phyloP scores from a whole-genome alignment of 78 protist genomes.

The Andalucia godoyi region DNA sequence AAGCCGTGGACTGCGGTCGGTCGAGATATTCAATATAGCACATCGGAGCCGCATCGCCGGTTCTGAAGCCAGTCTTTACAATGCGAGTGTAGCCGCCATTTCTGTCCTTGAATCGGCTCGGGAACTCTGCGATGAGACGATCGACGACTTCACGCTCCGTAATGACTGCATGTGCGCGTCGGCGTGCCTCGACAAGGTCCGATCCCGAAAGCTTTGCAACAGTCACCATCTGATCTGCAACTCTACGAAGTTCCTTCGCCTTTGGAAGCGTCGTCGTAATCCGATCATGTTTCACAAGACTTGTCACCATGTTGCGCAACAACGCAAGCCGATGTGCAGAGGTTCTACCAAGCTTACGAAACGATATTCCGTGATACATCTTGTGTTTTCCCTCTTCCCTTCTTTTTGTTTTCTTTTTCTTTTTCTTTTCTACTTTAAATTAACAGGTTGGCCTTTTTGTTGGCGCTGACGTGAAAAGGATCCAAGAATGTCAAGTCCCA shows the following conservation, averaged over 20 bases:
- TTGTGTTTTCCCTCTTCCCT: no score
- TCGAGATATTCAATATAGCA: conserved; percentile 52
- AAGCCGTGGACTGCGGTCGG: not conserved
- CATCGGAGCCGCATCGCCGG: conserved; percentile 29
- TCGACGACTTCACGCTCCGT: not conserved
- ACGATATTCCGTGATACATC: no score
- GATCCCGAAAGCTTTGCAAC: conserved; percentile 7
- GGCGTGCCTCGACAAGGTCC: not conserved
- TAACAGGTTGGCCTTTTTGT: no score
- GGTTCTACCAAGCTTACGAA: conserved; percentile 21
- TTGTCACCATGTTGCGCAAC: conserved; percentile 41
- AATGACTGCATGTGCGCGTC: not conserved
- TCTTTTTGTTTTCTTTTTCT: no score
- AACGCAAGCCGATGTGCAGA: conserved; percentile 33
- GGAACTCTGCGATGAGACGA: not conserved
- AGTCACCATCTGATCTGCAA: conserved; percentile 41
- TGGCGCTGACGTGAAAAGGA: no score
- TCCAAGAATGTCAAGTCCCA: no score
- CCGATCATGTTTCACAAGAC: conserved; percentile 44
- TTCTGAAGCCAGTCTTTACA: conserved; percentile 24
- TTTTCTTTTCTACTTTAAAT: no score
- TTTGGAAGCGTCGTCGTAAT: conserved; percentile 42
- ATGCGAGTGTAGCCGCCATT: conserved; percentile 56
- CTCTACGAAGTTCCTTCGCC: conserved; percentile 38
- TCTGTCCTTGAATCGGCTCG: conserved; percentile 9